Evolutionary conservation across 1,139 yeast genomes (phyloP).

Genomic region (Eremothecium cymbalariae): DNA sequence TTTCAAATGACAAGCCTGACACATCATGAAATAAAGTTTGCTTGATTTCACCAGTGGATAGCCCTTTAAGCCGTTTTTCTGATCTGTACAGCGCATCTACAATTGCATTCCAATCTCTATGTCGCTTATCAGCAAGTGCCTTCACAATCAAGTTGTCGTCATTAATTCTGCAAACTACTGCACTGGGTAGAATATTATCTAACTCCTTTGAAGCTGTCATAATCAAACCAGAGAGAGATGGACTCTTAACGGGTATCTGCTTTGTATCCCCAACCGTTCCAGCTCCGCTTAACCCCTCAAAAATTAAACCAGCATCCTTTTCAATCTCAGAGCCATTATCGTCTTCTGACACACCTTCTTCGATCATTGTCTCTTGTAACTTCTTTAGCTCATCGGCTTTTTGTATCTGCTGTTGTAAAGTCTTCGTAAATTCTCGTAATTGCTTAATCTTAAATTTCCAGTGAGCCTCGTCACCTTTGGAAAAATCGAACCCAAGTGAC

Average conservation of each 20-base stretch:
- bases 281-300: conserved; percentile 17
- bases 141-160: conserved; percentile 37
- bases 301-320: conserved; percentile 31
- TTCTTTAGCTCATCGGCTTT: conserved; percentile 14
- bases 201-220: conserved; percentile 13
- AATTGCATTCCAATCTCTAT: conserved; percentile 51
- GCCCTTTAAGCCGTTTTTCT: conserved; percentile 37
- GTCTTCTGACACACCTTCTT: conserved; percentile 10
- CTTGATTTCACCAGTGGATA: conserved; percentile 36
- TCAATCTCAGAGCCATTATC: conserved; percentile 22
- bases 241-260: too few relatives aligned
- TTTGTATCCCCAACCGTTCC: conserved; percentile 1
- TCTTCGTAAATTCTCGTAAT: conserved; percentile 35
- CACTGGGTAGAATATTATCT: conserved; percentile 36
- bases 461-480: conserved; percentile 1
- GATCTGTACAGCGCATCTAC: conserved; percentile 38
- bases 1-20: conserved; percentile 28
- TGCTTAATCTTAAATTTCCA: conserved; percentile 34
- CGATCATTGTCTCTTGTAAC: conserved; percentile 5
- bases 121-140: conserved; percentile 37
- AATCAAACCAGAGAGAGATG: conserved; percentile 19
- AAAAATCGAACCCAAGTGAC: neutral
- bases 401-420: conserved; percentile 27
- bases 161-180: conserved; percentile 40
- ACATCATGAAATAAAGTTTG: conserved; percentile 43